These are phyloP conservation scores for Lactarius tabidus DNA, from an alignment of 768 basidiomycete species.

Conservation along the genomic window DNA sequence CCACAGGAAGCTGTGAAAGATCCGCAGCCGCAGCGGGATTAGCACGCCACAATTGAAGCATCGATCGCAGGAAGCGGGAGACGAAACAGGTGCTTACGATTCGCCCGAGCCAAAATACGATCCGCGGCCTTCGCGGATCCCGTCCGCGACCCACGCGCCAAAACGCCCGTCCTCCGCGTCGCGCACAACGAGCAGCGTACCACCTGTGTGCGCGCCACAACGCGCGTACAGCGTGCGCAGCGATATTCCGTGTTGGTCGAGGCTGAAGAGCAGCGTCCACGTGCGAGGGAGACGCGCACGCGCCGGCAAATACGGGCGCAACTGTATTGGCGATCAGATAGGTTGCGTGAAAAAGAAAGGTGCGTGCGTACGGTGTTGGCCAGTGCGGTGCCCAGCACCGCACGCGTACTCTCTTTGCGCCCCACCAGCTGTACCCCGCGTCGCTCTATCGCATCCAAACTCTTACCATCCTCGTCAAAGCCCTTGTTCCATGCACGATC, in stretches of 20 bases:
- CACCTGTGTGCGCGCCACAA: constrained; percentile 45
- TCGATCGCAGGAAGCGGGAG: background rate
- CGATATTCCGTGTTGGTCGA: constrained; percentile 95
- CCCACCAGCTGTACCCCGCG: constrained; percentile 51
- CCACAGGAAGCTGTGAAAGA: constrained; percentile 69
- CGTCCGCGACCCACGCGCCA: constrained; percentile 82
- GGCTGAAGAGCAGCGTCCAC: constrained; percentile 83
- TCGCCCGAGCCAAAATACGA: constrained; percentile 89
- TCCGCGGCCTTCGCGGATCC: constrained; percentile 48
- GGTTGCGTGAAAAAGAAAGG: background rate
- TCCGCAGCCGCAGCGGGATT: background rate
- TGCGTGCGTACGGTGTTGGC: constrained; percentile 53
- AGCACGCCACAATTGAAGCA: background rate
- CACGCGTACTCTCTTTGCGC: constrained; percentile 49
- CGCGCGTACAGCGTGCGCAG: constrained; percentile 79
- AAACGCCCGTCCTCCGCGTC: constrained; percentile 66
- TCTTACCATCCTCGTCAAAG: constrained; percentile 38
- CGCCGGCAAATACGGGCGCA: constrained; percentile 69
- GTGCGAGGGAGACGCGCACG: constrained; percentile 62
- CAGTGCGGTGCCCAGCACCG: constrained; percentile 48
- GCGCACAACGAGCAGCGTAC: constrained; percentile 59
- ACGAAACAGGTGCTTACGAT: constrained; percentile 45
- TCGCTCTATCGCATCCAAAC: constrained; percentile 29
- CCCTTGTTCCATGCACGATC: constrained; percentile 68
- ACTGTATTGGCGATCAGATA: constrained; percentile 42